Conservation (phyloP, 2,329 filamentous ascomycete species). For the Botrytis tulipae region DNA sequence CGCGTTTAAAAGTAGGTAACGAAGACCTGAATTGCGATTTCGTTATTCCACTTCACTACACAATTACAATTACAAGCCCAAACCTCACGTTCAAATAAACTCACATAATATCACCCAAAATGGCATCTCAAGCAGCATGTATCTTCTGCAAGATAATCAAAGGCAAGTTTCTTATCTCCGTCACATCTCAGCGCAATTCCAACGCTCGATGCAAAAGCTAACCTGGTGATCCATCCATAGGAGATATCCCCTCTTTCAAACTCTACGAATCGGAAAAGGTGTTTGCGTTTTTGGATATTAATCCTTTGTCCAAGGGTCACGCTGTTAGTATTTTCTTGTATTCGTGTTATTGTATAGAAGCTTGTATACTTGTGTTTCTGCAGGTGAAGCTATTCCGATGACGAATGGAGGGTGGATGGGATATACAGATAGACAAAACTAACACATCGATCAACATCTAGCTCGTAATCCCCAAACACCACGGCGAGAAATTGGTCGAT, state of each 20-base stretch:
- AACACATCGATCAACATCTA: conserved; percentile 13
- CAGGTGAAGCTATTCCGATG: too few relatives aligned
- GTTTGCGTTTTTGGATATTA: conserved; percentile 93
- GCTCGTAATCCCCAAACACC: conserved; percentile 95
- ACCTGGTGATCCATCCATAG: conserved; percentile 47
- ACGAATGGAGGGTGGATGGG: neutral
- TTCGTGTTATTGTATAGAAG: neutral
- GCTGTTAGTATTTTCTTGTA: conserved; percentile 60
- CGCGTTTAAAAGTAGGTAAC: neutral
- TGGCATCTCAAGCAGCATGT: conserved; percentile 56
- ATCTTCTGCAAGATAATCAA: conserved; percentile 99
- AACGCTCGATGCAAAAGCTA: conserved; percentile 8
- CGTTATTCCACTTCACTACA: neutral
- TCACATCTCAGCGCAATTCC: conserved; percentile 23
- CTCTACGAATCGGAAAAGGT: conserved; percentile 93
- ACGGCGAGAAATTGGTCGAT: conserved; percentile 87
- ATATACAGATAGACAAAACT: neutral
- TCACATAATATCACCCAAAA: neutral
- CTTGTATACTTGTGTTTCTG: neutral
- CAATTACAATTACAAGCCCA: neutral
- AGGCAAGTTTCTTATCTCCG: conserved; percentile 49
- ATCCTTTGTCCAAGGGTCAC: conserved; percentile 83
- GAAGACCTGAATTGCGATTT: neutral
- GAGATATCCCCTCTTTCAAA: conserved; percentile 95
- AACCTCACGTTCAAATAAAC: neutral